These are phyloP conservation scores for Pythium aphanidermatum DNA, from an alignment of 352 stramenopile genomes.

Conservation along the genomic window DNA sequence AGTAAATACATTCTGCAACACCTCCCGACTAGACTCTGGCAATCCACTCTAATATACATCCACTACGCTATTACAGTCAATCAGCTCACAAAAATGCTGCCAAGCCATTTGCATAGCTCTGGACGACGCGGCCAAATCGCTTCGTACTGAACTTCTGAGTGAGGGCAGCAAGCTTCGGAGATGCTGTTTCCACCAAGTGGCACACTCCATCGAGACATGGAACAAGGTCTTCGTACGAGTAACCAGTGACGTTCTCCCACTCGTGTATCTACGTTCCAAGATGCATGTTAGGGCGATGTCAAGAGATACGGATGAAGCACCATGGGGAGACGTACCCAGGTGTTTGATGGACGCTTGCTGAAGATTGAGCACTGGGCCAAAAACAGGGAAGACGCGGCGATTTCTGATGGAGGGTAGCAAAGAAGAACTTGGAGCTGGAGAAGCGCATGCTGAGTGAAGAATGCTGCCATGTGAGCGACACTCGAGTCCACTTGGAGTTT, in stretches of 20 bases:
- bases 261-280: too few relatives aligned
- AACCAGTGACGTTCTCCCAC: background rate
- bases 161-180: slow-evolving; percentile 8
- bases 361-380: slow-evolving; percentile 25
- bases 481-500: slow-evolving; percentile 34
- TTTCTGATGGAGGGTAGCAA: slow-evolving; percentile 40
- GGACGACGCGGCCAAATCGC: slow-evolving; percentile 12
- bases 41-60: too few relatives aligned
- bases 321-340: slow-evolving; percentile 16
- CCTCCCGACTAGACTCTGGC: too few relatives aligned
- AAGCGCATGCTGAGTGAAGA: slow-evolving; percentile 53
- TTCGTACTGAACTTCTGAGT: slow-evolving; percentile 17
- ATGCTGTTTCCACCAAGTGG: slow-evolving; percentile 5
- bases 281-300: too few relatives aligned
- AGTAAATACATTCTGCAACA: too few relatives aligned
- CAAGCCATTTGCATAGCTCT: slow-evolving; percentile 4
- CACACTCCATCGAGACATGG: slow-evolving; percentile 13
- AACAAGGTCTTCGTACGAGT: slow-evolving; percentile 1
- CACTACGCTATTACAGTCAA: background rate
- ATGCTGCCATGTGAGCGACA: slow-evolving; percentile 39
- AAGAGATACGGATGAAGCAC: too few relatives aligned
- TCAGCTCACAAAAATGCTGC: slow-evolving; percentile 3
- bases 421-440: slow-evolving; percentile 45
- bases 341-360: background rate
- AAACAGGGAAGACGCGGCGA: slow-evolving; percentile 40